Conservation (phyloP, 768 basidiomycete genomes). For the Crepidotus variabilis region DNA sequence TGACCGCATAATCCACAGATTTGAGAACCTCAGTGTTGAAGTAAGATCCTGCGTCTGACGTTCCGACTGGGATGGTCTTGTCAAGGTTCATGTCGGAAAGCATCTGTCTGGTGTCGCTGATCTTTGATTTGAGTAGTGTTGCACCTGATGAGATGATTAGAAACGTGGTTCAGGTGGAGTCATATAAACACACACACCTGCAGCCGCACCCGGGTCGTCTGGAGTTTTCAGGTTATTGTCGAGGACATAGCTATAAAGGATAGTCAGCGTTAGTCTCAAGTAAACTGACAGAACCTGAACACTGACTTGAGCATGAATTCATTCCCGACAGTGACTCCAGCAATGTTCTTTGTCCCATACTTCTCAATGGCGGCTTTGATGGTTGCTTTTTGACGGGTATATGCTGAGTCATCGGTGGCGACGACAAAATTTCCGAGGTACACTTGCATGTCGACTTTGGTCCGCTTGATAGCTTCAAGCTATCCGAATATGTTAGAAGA, state of each 20-base stretch:
- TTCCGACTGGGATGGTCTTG: slow-evolving; percentile 71
- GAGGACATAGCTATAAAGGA: slow-evolving; percentile 50
- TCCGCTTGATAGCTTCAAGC: slow-evolving; percentile 86
- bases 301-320: slow-evolving; percentile 81
- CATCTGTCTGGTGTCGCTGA: slow-evolving; percentile 60
- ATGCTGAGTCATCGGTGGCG: slow-evolving; percentile 58
- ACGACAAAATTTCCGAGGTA: slow-evolving; percentile 68
- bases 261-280: neutral
- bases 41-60: slow-evolving; percentile 82
- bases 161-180: neutral
- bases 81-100: slow-evolving; percentile 50
- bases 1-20: slow-evolving; percentile 64
- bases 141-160: slow-evolving; percentile 39
- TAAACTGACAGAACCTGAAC: neutral
- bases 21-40: slow-evolving; percentile 68
- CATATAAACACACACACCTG: slow-evolving; percentile 21
- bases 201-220: slow-evolving; percentile 54
- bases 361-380: slow-evolving; percentile 67
- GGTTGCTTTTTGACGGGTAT: slow-evolving; percentile 62
- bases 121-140: slow-evolving; percentile 53
- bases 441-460: slow-evolving; percentile 80
- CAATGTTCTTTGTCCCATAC: slow-evolving; percentile 74
- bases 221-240: slow-evolving; percentile 28
- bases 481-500: slow-evolving; percentile 17
- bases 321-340: slow-evolving; percentile 87